phyloP scores from a whole-genome alignment of 257 asterid species.

The Gynochthodes officinalis region DNA sequence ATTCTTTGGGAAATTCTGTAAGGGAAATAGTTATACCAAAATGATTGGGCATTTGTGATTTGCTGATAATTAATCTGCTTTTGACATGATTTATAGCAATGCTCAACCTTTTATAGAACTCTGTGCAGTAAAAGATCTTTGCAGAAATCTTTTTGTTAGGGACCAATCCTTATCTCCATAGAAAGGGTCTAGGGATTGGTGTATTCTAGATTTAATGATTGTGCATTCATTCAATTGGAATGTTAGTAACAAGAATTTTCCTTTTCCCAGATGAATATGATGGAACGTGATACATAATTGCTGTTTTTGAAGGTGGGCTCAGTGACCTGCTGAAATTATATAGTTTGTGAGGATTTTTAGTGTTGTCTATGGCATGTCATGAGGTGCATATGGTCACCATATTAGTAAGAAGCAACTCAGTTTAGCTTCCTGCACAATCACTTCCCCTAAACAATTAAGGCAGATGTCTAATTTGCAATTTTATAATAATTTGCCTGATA shows the following conservation, averaged over 20 bases:
- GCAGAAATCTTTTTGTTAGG: not conserved
- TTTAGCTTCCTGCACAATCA: not conserved
- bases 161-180: not conserved
- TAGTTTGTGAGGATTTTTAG: conserved; percentile 32
- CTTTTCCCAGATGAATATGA: conserved; percentile 92
- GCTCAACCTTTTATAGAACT: not conserved
- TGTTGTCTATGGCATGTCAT: conserved; percentile 7
- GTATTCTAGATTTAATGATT: conserved; percentile 18
- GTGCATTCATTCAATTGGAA: conserved; percentile 38
- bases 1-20: not conserved
- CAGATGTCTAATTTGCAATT: not conserved
- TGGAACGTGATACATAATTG: conserved; percentile 75
- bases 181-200: conserved; percentile 12
- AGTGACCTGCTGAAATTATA: conserved; percentile 45
- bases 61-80: not conserved
- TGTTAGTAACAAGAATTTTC: conserved; percentile 58
- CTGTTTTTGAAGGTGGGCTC: conserved; percentile 55
- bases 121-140: not conserved
- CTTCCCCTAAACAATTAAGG: not conserved
- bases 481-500: not conserved
- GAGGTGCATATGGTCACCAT: conserved; percentile 6
- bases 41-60: not conserved
- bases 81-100: no score
- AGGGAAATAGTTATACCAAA: not conserved
- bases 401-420: conserved; percentile 9